Percentiles rank a stretch among this genome's conserved stretches.
phyloP scores from a whole-genome alignment of 2,329 filamentous ascomycete genomes.

The Fusarium sp. region DNA sequence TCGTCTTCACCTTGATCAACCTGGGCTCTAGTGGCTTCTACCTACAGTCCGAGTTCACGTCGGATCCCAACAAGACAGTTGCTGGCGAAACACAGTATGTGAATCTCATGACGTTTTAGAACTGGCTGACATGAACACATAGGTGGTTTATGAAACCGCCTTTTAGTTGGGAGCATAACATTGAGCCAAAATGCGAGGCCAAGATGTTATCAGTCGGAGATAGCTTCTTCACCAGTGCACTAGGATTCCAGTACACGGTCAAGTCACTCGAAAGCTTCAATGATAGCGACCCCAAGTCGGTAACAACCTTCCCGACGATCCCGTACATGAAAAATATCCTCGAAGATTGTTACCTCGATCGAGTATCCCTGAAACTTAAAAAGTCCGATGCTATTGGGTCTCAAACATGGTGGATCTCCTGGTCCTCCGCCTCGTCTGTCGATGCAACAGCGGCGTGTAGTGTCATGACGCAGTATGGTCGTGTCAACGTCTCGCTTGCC shows the following conservation, averaged over 20 bases:
- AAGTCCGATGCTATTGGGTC: slow-evolving; percentile 3
- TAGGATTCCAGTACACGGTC: slow-evolving; percentile 17
- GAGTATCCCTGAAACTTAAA: not conserved
- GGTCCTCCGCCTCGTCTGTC: not conserved
- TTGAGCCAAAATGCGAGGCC: slow-evolving; percentile 15
- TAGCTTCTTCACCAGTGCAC: slow-evolving; percentile 15
- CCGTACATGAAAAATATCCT: slow-evolving; percentile 20
- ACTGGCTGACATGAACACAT: not conserved
- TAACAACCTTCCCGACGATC: slow-evolving; percentile 1
- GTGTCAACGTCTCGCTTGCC: slow-evolving; percentile 15
- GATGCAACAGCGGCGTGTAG: slow-evolving; percentile 12
- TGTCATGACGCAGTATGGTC: not conserved
- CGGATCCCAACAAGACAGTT: slow-evolving; percentile 18
- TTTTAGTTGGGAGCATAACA: slow-evolving; percentile 16
- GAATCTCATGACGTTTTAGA: fast-evolving
- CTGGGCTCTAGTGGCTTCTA: slow-evolving; percentile 26
- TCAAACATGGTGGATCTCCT: slow-evolving; percentile 17
- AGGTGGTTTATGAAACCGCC: slow-evolving; percentile 31
- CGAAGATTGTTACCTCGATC: slow-evolving; percentile 7
- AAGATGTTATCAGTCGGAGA: slow-evolving; percentile 25
- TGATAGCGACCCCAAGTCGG: not conserved
- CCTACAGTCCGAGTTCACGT: slow-evolving; percentile 12
- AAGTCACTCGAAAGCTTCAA: not conserved
- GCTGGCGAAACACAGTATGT: not conserved
- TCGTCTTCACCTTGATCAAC: slow-evolving; percentile 21